Conservation (phyloP, 352 stramenopile species). For the Globisporangium spiculum region DNA sequence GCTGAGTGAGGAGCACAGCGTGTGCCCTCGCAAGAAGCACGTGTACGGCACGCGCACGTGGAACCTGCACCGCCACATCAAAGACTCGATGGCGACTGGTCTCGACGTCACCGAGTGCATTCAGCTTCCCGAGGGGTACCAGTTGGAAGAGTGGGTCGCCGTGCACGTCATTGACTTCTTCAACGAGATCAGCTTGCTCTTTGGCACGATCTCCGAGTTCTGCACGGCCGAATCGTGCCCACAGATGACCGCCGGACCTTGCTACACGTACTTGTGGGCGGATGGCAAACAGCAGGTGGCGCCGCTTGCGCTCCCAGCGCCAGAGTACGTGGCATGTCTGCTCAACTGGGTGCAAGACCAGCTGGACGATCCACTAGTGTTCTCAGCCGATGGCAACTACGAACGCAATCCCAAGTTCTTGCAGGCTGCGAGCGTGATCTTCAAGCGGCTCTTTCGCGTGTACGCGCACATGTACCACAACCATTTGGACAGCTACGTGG, state of each 20-base stretch:
- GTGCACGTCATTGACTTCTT: slow-evolving; percentile 91
- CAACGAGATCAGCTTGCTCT: slow-evolving; percentile 92
- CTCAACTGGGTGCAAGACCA: slow-evolving; percentile 86
- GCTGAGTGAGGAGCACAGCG: slow-evolving; percentile 49
- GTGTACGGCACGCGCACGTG: slow-evolving; percentile 53
- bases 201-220: slow-evolving; percentile 86
- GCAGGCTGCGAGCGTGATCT: slow-evolving; percentile 71
- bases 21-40: slow-evolving; percentile 59
- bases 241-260: slow-evolving; percentile 70
- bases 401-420: slow-evolving; percentile 44
- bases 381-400: slow-evolving; percentile 35
- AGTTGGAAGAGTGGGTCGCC: slow-evolving; percentile 65
- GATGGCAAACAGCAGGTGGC: slow-evolving; percentile 52
- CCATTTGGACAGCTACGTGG: slow-evolving; percentile 90
- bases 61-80: slow-evolving; percentile 71
- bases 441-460: slow-evolving; percentile 95
- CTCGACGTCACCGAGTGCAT: slow-evolving; percentile 63
- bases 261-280: slow-evolving; percentile 89
- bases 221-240: slow-evolving; percentile 63
- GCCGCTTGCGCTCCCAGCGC: slow-evolving; percentile 55
- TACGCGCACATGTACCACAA: slow-evolving; percentile 97
- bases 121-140: slow-evolving; percentile 57
- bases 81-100: slow-evolving; percentile 55
- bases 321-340: slow-evolving; percentile 84
- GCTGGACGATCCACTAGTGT: slow-evolving; percentile 70